phyloP scores from a whole-genome alignment of 345 rosid species.

The Cardamine resedifolia region DNA sequence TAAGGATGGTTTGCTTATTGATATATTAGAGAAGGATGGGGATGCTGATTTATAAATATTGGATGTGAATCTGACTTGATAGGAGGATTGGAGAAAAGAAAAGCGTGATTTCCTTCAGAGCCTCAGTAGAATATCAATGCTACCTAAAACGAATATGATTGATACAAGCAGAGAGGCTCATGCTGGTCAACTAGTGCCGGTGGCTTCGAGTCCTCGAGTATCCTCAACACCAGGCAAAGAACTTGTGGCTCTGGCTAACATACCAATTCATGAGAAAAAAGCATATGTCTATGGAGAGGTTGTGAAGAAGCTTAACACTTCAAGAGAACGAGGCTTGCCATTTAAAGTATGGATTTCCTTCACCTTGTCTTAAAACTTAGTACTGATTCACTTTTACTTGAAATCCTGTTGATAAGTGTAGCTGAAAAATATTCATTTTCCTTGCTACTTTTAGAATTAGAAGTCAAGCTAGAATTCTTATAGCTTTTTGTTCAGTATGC shows the following conservation, averaged over 20 bases:
- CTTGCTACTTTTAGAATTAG: not conserved
- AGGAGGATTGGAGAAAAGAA: constrained; percentile 97
- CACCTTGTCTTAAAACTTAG: not conserved
- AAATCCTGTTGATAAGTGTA: constrained; percentile 8
- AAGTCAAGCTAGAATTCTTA: not conserved
- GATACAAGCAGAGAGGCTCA: constrained; percentile 48
- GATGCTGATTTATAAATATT: constrained; percentile 10
- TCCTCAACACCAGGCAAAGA: constrained; percentile 61
- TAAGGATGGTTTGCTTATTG: constrained; percentile 7
- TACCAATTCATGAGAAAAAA: constrained; percentile 72
- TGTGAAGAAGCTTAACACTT: constrained; percentile 76
- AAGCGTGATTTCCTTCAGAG: constrained; percentile 94
- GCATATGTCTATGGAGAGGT: constrained; percentile 75
- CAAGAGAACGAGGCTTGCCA: constrained; percentile 73
- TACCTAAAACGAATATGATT: constrained; percentile 65
- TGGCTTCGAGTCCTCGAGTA: constrained; percentile 60
- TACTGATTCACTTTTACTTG: constrained; percentile 18
- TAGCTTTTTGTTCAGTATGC: constrained; percentile 9
- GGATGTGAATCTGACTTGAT: constrained; percentile 35
- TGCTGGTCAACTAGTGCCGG: constrained; percentile 56
- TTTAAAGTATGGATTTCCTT: constrained; percentile 59
- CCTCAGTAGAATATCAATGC: constrained; percentile 80
- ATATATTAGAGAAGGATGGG: not conserved
- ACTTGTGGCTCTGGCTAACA: constrained; percentile 59
- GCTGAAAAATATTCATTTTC: constrained; percentile 8